Conservation (phyloP, 2,329 filamentous ascomycete species). For the Colletotrichum tropicicola region DNA sequence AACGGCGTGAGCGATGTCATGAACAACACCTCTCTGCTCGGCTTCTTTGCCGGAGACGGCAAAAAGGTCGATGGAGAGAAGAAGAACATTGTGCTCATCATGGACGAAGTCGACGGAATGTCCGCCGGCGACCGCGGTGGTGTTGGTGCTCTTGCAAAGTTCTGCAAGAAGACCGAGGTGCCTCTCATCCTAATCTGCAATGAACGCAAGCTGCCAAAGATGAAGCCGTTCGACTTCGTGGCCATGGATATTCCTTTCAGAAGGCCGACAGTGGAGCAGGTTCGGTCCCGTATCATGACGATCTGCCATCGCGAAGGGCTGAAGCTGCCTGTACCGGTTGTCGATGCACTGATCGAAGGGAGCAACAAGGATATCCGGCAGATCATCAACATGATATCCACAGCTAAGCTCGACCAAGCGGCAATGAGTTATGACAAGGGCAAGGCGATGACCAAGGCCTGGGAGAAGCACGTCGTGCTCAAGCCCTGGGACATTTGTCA, state of each 20-base stretch:
- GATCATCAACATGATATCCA: conserved; percentile 98
- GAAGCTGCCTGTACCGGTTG: conserved; percentile 82
- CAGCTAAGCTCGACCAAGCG: conserved; percentile 86
- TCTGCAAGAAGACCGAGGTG: conserved; percentile 94
- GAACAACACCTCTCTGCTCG: conserved; percentile 90
- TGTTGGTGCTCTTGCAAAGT: conserved; percentile 91
- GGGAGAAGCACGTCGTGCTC: conserved; percentile 96
- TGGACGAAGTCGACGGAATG: conserved; percentile 99
- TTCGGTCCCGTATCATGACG: conserved; percentile 91
- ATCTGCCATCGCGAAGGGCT: conserved; percentile 93
- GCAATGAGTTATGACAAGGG: conserved; percentile 85
- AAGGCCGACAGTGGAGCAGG: conserved; percentile 89
- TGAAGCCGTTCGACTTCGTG: conserved; percentile 95
- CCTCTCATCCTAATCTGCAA: conserved; percentile 99
- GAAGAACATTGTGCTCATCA: conserved; percentile 95
- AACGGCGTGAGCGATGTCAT: conserved; percentile 87
- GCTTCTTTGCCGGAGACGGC: conserved; percentile 87
- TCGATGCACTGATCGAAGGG: conserved; percentile 95
- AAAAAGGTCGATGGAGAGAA: conserved; percentile 82
- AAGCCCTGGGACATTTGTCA: conserved; percentile 98
- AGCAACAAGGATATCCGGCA: conserved; percentile 96
- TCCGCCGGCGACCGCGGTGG: conserved; percentile 95
- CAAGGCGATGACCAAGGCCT: conserved; percentile 95
- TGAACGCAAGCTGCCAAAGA: conserved; percentile 90
- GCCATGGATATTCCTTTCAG: conserved; percentile 88